Evolutionary conservation across 108 stramenopile species (phyloP), one percentile per base, ranked within the genome.

Genomic region (Nitzschia sp.): DNA sequence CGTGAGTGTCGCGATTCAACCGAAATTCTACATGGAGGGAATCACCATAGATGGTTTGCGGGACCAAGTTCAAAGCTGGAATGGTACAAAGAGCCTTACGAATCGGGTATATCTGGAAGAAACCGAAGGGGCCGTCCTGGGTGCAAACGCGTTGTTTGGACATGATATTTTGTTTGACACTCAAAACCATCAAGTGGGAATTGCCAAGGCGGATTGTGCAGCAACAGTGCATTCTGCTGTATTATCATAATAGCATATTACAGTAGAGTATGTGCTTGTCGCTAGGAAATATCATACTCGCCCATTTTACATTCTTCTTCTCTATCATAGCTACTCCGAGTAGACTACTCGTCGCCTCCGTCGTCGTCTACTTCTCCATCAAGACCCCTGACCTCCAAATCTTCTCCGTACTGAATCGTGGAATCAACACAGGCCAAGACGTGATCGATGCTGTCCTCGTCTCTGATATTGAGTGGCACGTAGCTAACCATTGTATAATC

Each of bases 401-500:
- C 92, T 79, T 98, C 98, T 5, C 97, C 97, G 73, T 96, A 98
- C 71, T 98, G 97, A 59, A 95, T 86, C 8, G 90, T 86, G 71
- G 93, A 88, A 82, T 99, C 97, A 0, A 94, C 92, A 50, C 85
- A 85, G 15, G 85, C 80, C 63, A 99, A 67, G 5, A 96, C 84
- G 50, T 85, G 76, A 38, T 92, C 81, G 23, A 96, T 81, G 23
- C 87, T 92, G 30, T 97, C 95, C 67, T 99, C 98, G 69, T 96
- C 95, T 21, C 68, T 84, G 41, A 97, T 87, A 63, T 98, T 96
- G 25, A 99, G 73, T 16, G 97, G 96, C 26, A 94, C 45, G 78
- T 97, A 99, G 35, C 87, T 81, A 27, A 99, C 97, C 95, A 98
- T 92, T 41, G 88, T 82, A 73, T 92, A 98, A 77, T 98, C 97